Conservation (phyloP, 2,329 filamentous ascomycete genomes). For the Alternaria viburni region DNA sequence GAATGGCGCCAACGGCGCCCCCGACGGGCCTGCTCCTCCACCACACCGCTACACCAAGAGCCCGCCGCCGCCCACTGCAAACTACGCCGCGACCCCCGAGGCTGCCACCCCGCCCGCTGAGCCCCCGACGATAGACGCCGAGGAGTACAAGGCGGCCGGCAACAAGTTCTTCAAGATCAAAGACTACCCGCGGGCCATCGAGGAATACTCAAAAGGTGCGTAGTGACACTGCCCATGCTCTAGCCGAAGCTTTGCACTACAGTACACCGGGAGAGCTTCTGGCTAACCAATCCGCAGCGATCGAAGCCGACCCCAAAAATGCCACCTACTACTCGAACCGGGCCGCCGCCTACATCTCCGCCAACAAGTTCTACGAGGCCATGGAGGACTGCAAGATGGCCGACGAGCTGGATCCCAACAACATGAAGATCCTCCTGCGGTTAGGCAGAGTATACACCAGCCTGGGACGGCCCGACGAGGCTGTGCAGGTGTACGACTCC, state of each 20-base stretch:
- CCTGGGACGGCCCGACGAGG: slow-evolving; percentile 85
- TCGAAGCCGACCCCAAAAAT: slow-evolving; percentile 84
- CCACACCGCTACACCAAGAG: slow-evolving; percentile 67
- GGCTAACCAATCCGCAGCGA: slow-evolving; percentile 64
- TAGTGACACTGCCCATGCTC: slow-evolving; percentile 22
- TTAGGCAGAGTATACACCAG: slow-evolving; percentile 89
- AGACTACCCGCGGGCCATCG: slow-evolving; percentile 85
- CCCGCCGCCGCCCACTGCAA: slow-evolving; percentile 52
- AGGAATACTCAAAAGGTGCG: slow-evolving; percentile 93
- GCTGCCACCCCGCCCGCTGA: slow-evolving; percentile 49
- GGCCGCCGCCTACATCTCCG: slow-evolving; percentile 91
- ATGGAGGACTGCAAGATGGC: slow-evolving; percentile 86
- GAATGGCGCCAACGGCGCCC: slow-evolving; percentile 54
- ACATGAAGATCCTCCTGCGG: slow-evolving; percentile 85
- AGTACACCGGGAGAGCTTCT: slow-evolving; percentile 14
- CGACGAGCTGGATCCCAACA: slow-evolving; percentile 81
- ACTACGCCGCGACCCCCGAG: slow-evolving; percentile 47
- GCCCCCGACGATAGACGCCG: slow-evolving; percentile 74
- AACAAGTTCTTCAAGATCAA: slow-evolving; percentile 98
- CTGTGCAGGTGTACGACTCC: slow-evolving; percentile 78
- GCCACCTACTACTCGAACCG: slow-evolving; percentile 93
- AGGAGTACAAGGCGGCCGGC: slow-evolving; percentile 88
- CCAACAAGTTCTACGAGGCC: slow-evolving; percentile 77
- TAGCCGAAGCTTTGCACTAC: slow-evolving; percentile 16
- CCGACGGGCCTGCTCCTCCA: slow-evolving; percentile 69